Base-by-base conservation (phyloP, 805 yeast genomes). In the Metschnikowia gelsemii region DNA sequence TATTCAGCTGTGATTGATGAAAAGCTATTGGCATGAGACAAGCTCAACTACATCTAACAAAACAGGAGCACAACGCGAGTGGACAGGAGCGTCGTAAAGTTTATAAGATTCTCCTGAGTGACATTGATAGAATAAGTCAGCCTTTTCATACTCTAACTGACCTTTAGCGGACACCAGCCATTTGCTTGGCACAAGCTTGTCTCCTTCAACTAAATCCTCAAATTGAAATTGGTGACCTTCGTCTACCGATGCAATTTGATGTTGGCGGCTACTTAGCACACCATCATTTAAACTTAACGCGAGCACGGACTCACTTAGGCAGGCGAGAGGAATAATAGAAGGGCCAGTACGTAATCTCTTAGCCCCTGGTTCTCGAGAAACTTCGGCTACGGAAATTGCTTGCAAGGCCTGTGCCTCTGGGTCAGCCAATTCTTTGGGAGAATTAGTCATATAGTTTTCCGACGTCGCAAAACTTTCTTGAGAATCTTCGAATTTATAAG, bases 41-140 rank as follows among this genome's bases (percentile, higher is more conserved):
- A 68, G 50, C 39, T 64, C 70, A 23, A 68, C 70, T 24, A 63
- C 66, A 18, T 64, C 64, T 25, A 68, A 54, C 20, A 56, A 52
- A 18, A 68, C 71, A 6, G 69, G 70, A 16, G 56, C 54, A 43
- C 73, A 68, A 41, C 66, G 64, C 24, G 43, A 47, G 6, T 57
- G 70, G 38, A 68, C 62, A 4, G 58, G 51, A 16, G 50, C 43
- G 40, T 66, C 68, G 47, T 67, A 67, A 30, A 68, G 45, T 39
- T 68, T 68, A 52, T 63, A 67, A 51, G 59, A 66, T 22, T 61
- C 65, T 0, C 73, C 73, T 3, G 69, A 61, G 13, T 64, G 58
- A 54, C 73, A 68, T 47, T 66, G 73, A 49, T 53, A 68, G 42
- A 68, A 68, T 29, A 50, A 47, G 5, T 63, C 55, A 4, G 56